Conservation (phyloP, 805 yeast genomes). For the Lipomyces anomalus region DNA sequence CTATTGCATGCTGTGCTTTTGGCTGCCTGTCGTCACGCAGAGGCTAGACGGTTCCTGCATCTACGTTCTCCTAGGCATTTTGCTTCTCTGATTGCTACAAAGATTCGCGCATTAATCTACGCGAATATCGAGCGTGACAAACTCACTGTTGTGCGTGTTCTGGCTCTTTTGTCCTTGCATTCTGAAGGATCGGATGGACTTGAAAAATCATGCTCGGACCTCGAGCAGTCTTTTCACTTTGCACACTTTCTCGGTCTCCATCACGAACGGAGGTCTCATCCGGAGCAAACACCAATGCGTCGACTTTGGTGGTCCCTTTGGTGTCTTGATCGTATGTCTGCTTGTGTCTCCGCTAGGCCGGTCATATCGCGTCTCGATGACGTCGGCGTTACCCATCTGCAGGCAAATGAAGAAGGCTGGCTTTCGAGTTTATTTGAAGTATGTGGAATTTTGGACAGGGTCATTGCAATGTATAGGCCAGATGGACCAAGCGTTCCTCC, state of each 20-base stretch:
- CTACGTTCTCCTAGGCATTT: conserved; percentile 32
- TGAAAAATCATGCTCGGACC: conserved; percentile 36
- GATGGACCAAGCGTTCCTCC: conserved; percentile 25
- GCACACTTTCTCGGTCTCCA: conserved; percentile 39
- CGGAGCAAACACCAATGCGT: conserved; percentile 30
- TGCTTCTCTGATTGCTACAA: conserved; percentile 32
- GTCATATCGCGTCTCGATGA: conserved; percentile 38
- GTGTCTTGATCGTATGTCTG: conserved; percentile 38
- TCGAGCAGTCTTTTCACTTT: conserved; percentile 37
- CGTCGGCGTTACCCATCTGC: conserved; percentile 35
- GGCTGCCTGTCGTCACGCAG: conserved; percentile 39
- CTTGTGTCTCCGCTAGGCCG: conserved; percentile 39
- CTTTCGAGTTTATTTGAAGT: conserved; percentile 34
- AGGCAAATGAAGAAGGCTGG: conserved; percentile 27
- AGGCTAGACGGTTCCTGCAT: conserved; percentile 31
- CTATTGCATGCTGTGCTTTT: conserved; percentile 42
- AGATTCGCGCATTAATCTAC: conserved; percentile 35
- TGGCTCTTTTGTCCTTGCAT: conserved; percentile 37
- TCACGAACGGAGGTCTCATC: conserved; percentile 34
- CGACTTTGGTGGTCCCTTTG: conserved; percentile 39
- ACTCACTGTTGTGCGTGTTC: conserved; percentile 35
- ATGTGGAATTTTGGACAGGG: conserved; percentile 35
- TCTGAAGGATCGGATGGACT: conserved; percentile 39
- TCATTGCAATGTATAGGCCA: conserved; percentile 38
- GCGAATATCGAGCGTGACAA: conserved; percentile 39